phyloP scores from a whole-genome alignment of 2,329 filamentous ascomycete genomes.

The Talaromyces sp. region DNA sequence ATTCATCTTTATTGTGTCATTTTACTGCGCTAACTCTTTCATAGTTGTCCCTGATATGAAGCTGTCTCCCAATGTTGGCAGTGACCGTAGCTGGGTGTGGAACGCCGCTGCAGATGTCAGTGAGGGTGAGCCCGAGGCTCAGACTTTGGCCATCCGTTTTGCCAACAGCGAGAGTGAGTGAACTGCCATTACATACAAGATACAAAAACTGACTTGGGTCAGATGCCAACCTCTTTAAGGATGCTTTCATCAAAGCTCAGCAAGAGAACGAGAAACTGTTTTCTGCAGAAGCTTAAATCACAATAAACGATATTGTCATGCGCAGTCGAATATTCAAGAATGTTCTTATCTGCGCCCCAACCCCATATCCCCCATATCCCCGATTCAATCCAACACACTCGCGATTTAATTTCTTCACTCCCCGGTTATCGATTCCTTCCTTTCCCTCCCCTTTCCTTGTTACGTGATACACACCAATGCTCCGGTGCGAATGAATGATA shows the following conservation, averaged over 20 bases:
- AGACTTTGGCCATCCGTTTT: conserved; percentile 94
- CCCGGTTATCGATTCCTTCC: conserved; percentile 16
- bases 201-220: not conserved
- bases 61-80: conserved; percentile 95
- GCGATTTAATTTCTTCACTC: conserved; percentile 8
- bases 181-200: not conserved
- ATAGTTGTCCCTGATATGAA: conserved; percentile 97
- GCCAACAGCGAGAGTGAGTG: conserved; percentile 92
- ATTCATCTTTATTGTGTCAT: not conserved
- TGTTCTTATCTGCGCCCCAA: conserved; percentile 13
- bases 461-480: conserved; percentile 15
- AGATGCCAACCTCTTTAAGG: conserved; percentile 98
- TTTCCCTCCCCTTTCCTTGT: conserved; percentile 11
- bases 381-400: conserved; percentile 12
- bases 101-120: conserved; percentile 96
- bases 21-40: not conserved
- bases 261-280: conserved; percentile 92
- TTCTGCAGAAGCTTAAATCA: conserved; percentile 51
- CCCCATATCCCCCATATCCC: conserved; percentile 2
- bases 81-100: conserved; percentile 99
- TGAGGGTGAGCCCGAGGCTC: conserved; percentile 94
- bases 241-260: conserved; percentile 94
- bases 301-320: not conserved
- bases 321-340: conserved; percentile 3
- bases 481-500: conserved; percentile 13